These are phyloP conservation scores for Phytophthora niederhauseri DNA, from an alignment of 352 stramenopile species.

Conservation along the genomic window DNA sequence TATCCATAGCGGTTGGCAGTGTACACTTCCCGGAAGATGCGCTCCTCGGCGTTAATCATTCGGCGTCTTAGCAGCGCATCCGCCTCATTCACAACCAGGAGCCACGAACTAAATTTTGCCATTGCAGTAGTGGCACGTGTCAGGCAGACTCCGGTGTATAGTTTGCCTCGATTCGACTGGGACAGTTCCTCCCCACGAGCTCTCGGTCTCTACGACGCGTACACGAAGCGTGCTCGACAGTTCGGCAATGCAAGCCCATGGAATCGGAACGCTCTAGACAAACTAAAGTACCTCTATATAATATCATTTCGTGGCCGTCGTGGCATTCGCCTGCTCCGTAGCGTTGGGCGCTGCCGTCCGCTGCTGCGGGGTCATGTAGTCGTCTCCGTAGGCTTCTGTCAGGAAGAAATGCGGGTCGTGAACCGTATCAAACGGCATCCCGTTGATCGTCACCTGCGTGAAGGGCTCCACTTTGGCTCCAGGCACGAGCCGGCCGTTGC, in stretches of 20 bases:
- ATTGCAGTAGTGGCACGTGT: neutral
- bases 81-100: neutral
- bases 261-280: neutral
- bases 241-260: neutral
- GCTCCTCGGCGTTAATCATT: neutral
- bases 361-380: conserved; percentile 37
- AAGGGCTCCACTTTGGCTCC: conserved; percentile 34
- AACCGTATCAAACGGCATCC: conserved; percentile 44
- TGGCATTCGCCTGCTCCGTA: conserved; percentile 1
- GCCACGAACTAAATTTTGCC: neutral
- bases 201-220: neutral
- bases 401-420: conserved; percentile 42
- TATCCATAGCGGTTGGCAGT: neutral
- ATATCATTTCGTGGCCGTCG: conserved; percentile 1
- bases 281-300: neutral
- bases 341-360: neutral
- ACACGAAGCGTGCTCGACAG: neutral
- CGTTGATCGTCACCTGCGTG: conserved; percentile 37
- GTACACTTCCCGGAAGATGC: conserved; percentile 3
- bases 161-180: neutral
- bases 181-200: neutral
- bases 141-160: neutral
- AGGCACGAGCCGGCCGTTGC: conserved; percentile 13
- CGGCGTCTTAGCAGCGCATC: neutral
- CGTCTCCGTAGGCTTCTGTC: conserved; percentile 33